Evolutionary conservation across 331 rosid species (phyloP), one percentile per base, ranked within the genome.

Genomic region (Malus hybrid): DNA sequence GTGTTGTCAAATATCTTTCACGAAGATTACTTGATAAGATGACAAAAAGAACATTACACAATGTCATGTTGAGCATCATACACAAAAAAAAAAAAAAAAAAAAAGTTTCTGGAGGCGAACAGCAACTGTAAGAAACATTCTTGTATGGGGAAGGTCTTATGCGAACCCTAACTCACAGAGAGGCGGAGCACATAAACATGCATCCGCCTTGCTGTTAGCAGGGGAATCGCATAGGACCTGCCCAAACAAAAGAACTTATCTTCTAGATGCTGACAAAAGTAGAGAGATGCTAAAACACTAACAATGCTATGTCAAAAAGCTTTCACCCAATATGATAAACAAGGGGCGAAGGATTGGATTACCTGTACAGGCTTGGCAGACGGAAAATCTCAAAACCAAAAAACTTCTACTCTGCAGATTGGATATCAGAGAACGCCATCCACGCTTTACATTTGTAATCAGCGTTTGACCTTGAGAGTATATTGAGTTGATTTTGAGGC

Each of bases 391-490:
- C 64, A 55, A 73, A 57, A 79, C 24, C 34, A 24, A 18, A 2
- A 18, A 33, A 19, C 14, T 22, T 24, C 2, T 14, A 10, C 46
- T 11, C 28, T 3, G 46, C 28, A 31, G 20, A 7, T 65, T 48
- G 55, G 7, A 75, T 15, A 19, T 73, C 77, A 73, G 12, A 36
- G 22, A 39, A 15, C 4, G 50, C 1, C 5, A 1, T 11, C 1
- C 50, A 44, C 1, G 50, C 50, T 44, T 11, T 11, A 11, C 14
- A 44, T 12, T 20, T 0, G 15, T 55, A 28, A 60, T 80, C 76
- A 85, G 75, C 31, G 69, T n/a, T 80, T 85, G 32, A 22, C 78
- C 84, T 86, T 86, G 4, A 27, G 72, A 11, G 76, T 19, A 74
- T 83, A 78, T 34, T 55, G 39, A 59, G 67, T 50, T 68, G 69